Percentiles rank a stretch among this genome's conserved stretches.
These are phyloP conservation scores for Cruciata laevipes DNA, from an alignment of 257 asterid genomes.

Conservation along the genomic window DNA sequence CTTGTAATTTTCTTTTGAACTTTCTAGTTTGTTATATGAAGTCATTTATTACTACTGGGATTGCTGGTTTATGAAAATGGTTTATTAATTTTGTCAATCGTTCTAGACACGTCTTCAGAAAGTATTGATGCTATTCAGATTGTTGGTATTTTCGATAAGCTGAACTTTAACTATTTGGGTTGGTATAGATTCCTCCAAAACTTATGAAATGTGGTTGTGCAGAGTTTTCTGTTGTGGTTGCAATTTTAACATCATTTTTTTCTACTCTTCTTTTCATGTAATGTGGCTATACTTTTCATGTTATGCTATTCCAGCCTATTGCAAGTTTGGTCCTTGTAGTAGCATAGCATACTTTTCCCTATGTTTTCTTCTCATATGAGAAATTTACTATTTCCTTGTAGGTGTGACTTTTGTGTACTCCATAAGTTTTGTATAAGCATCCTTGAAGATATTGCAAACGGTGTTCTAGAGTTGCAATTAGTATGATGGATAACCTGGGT, in stretches of 20 bases:
- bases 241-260: background rate
- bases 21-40: background rate
- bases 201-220: background rate
- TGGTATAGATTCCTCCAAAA: background rate
- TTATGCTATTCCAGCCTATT: background rate
- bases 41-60: background rate
- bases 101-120: background rate
- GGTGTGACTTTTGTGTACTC: background rate
- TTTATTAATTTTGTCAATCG: background rate
- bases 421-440: background rate
- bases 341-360: background rate
- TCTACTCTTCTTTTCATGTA: too few relatives aligned
- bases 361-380: background rate
- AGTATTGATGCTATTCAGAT: background rate
- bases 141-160: background rate
- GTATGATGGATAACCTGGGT: constrained; percentile 55
- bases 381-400: background rate
- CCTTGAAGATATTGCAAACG: background rate
- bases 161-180: background rate
- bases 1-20: background rate
- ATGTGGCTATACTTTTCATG: background rate
- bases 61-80: background rate
- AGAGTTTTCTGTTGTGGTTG: background rate
- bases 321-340: background rate
- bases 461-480: constrained; percentile 28